Percentiles rank a stretch among this genome's conserved stretches.
Evolutionary conservation across 208 protist genomes (phyloP).

Genomic region (Blechomonas ayalai): DNA sequence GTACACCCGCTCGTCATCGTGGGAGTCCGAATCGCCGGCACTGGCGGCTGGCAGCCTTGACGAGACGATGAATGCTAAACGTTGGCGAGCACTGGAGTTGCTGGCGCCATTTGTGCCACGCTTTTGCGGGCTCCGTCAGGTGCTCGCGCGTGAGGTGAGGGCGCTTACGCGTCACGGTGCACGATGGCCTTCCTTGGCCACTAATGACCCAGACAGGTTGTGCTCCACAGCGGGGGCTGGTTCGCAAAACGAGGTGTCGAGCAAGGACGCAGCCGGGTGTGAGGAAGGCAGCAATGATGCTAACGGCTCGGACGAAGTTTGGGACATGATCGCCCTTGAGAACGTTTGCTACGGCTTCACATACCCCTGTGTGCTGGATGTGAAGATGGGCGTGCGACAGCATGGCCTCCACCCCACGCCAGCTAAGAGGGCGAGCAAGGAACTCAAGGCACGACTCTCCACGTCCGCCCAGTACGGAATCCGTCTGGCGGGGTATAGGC

Average conservation of each 20-base stretch:
- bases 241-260: not conserved
- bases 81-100: slow-evolving; percentile 28
- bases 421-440: slow-evolving; percentile 67
- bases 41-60: slow-evolving; percentile 7
- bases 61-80: not conserved
- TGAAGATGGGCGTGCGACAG: slow-evolving; percentile 84
- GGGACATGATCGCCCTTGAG: slow-evolving; percentile 73
- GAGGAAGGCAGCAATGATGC: not conserved
- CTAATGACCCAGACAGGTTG: not conserved
- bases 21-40: not conserved
- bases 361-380: slow-evolving; percentile 71
- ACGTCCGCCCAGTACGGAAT: slow-evolving; percentile 68
- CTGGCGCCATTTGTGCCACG: slow-evolving; percentile 66
- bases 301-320: not conserved
- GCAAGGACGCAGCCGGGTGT: not conserved
- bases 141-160: slow-evolving; percentile 11
- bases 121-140: slow-evolving; percentile 44
- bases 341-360: slow-evolving; percentile 74
- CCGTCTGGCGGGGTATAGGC: slow-evolving; percentile 66
- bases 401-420: slow-evolving; percentile 66
- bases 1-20: no score
- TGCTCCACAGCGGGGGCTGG: not conserved
- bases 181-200: not conserved
- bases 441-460: slow-evolving; percentile 45
- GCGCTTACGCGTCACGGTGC: slow-evolving; percentile 3